phyloP scores from a whole-genome alignment of 345 rosid species.

The Eucalyptus virginea region DNA sequence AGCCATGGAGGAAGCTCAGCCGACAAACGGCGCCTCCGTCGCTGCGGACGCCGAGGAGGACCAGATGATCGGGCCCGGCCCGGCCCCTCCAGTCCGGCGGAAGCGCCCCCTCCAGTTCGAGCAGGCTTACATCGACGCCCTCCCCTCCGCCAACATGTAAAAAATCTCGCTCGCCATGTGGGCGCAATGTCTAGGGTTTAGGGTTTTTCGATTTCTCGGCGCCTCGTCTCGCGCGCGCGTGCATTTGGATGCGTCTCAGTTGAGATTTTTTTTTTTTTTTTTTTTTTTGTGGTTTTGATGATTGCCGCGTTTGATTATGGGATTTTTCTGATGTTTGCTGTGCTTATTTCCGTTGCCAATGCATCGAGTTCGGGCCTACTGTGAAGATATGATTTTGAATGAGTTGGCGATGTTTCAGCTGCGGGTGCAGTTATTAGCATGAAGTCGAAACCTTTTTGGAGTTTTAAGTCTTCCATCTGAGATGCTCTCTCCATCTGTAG shows the following conservation, averaged over 20 bases:
- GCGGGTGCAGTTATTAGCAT: not conserved
- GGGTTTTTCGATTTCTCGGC: not conserved
- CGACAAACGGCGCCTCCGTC: slow-evolving; percentile 13
- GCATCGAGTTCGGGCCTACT: not conserved
- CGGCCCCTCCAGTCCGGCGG: slow-evolving; percentile 52
- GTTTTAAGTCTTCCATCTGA: not conserved
- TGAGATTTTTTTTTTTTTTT: not conserved
- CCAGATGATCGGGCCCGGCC: slow-evolving; percentile 61
- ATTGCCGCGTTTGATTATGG: not conserved
- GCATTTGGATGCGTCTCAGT: not conserved
- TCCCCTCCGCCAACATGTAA: slow-evolving; percentile 86
- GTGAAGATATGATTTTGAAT: not conserved
- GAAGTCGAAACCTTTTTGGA: not conserved
- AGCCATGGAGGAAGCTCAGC: slow-evolving; percentile 36
- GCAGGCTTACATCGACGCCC: slow-evolving; percentile 76
- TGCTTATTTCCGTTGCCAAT: not conserved
- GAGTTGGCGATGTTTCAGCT: not conserved
- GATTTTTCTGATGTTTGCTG: not conserved
- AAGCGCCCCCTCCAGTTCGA: slow-evolving; percentile 96
- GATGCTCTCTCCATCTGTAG: not conserved
- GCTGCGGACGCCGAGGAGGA: slow-evolving; percentile 32
- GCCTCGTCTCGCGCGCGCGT: not conserved
- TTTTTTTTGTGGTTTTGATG: not conserved
- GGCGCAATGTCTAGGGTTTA: not conserved
- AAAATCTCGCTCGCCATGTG: not conserved